A percentile compares a stretch with the other conserved stretches of the same genome.
Evolutionary conservation across 495 filamentous ascomycete species (phyloP).

Genomic region (Xylaria telfairii): DNA sequence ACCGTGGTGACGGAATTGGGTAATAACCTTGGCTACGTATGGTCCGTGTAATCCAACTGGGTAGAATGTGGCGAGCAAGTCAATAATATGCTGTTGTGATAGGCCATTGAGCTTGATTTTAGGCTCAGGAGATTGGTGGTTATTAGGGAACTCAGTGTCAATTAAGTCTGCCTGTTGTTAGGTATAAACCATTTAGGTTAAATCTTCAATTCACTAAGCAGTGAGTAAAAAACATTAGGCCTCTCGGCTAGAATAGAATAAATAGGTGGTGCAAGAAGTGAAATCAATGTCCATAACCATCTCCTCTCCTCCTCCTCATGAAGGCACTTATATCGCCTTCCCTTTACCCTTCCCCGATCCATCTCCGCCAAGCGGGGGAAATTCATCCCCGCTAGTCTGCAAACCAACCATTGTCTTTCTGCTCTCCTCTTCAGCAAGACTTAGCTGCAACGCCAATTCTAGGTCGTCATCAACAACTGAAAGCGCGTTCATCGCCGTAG

Average conservation of each 20-base stretch:
- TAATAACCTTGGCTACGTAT: neutral
- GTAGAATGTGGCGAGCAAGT: neutral
- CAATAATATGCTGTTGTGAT: neutral
- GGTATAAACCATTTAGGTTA: neutral
- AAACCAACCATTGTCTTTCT: slow-evolving; percentile 39
- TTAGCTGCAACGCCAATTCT: slow-evolving; percentile 83
- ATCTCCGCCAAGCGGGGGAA: slow-evolving; percentile 57
- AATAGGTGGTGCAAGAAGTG: slow-evolving; percentile 16
- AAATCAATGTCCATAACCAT: neutral
- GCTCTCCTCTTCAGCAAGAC: slow-evolving; percentile 78
- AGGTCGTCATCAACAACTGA: slow-evolving; percentile 68
- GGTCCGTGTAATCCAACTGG: neutral
- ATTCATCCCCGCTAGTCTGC: slow-evolving; percentile 57
- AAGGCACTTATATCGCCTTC: slow-evolving; percentile 47
- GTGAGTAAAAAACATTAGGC: neutral
- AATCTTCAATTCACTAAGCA: neutral
- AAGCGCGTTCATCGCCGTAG: slow-evolving; percentile 28
- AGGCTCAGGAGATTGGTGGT: neutral
- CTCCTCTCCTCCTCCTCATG: neutral
- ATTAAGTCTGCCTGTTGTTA: neutral
- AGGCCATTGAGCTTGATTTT: neutral
- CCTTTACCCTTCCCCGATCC: slow-evolving; percentile 52
- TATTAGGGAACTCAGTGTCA: neutral
- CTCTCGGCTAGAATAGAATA: slow-evolving; percentile 2
- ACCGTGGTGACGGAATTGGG: neutral